Evolutionary conservation across 148 eudicot species (phyloP).

Genomic region (Linanthus parryae): DNA sequence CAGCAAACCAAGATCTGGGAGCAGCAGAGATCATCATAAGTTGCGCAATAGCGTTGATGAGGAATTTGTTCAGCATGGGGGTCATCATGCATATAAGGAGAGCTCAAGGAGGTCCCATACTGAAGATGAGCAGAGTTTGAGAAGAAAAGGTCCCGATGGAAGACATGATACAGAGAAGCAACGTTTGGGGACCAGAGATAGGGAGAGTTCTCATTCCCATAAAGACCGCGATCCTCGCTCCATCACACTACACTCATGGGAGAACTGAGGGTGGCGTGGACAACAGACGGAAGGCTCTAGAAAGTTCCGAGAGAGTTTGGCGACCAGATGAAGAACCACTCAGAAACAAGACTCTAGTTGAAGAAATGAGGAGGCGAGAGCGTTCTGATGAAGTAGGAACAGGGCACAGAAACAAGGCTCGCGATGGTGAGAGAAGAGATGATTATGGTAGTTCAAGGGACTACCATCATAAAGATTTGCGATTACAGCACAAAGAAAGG

Average conservation of each 20-base stretch:
- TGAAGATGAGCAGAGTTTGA: slow-evolving; percentile 45
- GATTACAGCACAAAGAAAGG: slow-evolving; percentile 51
- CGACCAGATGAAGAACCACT: too few relatives aligned
- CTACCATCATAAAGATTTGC: slow-evolving; percentile 53
- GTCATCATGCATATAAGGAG: slow-evolving; percentile 23
- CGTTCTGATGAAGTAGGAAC: slow-evolving; percentile 47
- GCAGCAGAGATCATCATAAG: slow-evolving; percentile 44
- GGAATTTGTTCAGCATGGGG: slow-evolving; percentile 56
- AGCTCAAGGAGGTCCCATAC: slow-evolving; percentile 41
- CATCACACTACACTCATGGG: too few relatives aligned
- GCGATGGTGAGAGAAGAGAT: slow-evolving; percentile 63
- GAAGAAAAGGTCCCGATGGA: slow-evolving; percentile 55
- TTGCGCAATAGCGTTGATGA: slow-evolving; percentile 53
- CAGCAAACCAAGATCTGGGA: slow-evolving; percentile 23
- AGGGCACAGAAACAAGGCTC: too few relatives aligned
- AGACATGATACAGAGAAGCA: slow-evolving; percentile 51
- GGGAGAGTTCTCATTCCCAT: slow-evolving; percentile 23
- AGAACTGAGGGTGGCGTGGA: slow-evolving; percentile 57
- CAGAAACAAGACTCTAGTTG: too few relatives aligned
- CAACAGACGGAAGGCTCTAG: too few relatives aligned
- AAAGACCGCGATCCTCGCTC: slow-evolving; percentile 61
- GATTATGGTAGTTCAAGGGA: slow-evolving; percentile 66
- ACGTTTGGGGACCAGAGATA: slow-evolving; percentile 32
- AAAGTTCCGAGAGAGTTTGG: too few relatives aligned
- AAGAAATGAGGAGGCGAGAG: slow-evolving; percentile 47